phyloP scores from a whole-genome alignment of 139 green algal species.

The Eudorina sp. region DNA sequence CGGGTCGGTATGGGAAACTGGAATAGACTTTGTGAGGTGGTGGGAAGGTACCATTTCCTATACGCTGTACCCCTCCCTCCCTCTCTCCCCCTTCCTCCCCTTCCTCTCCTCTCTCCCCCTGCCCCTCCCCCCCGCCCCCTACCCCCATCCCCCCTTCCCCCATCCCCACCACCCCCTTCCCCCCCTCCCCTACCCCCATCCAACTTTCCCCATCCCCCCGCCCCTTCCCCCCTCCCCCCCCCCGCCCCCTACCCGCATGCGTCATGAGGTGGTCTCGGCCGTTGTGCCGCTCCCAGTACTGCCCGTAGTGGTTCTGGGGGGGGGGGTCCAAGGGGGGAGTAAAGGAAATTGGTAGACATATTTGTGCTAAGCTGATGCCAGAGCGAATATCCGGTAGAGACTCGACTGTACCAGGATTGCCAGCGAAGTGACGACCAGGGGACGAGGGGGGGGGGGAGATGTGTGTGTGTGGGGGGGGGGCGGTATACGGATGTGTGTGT shows the following conservation, averaged over 20 bases:
- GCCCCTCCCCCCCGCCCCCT: background rate
- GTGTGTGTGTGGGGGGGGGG: too few relatives aligned
- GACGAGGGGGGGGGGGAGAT: too few relatives aligned
- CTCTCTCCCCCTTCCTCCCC: background rate
- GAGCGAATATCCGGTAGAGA: too few relatives aligned
- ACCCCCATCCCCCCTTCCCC: background rate
- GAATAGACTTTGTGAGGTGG: too few relatives aligned
- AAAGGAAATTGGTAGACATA: too few relatives aligned
- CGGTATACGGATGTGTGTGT: too few relatives aligned
- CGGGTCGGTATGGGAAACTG: too few relatives aligned
- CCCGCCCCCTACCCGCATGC: background rate
- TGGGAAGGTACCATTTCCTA: background rate
- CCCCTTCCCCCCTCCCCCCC: background rate
- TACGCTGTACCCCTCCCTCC: background rate
- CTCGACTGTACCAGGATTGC: too few relatives aligned
- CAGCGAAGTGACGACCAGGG: too few relatives aligned
- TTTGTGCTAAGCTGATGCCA: too few relatives aligned
- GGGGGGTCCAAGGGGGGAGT: background rate
- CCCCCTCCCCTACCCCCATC: background rate
- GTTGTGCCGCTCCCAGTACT: conserved; percentile 21
- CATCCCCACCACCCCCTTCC: background rate
- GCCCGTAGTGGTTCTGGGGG: background rate
- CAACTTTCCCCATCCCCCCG: background rate
- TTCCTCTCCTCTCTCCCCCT: background rate
- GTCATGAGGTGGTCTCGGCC: conserved; percentile 43